Conservation (phyloP, 78 protist species). For the Guillardia theta region DNA sequence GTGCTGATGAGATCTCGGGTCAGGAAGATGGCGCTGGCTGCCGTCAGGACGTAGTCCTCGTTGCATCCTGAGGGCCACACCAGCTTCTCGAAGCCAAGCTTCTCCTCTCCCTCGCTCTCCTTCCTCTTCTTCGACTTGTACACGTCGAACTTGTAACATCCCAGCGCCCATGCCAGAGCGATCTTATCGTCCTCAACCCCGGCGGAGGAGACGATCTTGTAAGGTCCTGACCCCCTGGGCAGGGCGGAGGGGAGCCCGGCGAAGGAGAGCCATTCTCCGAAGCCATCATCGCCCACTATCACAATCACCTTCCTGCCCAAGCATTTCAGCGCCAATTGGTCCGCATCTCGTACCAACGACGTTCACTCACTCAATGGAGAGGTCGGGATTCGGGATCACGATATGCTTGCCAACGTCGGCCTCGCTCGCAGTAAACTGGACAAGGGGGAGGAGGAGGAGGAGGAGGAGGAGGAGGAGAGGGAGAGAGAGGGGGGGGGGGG, state of each 20-base stretch:
- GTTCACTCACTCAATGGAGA: neutral
- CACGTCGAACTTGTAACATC: neutral
- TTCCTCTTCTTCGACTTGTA: neutral
- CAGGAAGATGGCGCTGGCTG: neutral
- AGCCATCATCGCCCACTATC: neutral
- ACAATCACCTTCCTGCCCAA: neutral
- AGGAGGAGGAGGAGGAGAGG: neutral
- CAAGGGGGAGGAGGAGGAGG: neutral
- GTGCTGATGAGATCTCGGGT: neutral
- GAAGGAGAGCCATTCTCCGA: neutral
- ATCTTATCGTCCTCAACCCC: neutral
- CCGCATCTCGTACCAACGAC: neutral
- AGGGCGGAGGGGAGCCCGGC: neutral
- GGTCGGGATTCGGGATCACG: neutral
- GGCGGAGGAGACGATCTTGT: neutral
- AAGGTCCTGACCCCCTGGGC: neutral
- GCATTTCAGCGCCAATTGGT: neutral
- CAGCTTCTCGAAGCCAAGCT: neutral
- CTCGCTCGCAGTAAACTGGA: neutral
- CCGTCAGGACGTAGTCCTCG: neutral
- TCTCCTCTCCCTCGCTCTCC: neutral
- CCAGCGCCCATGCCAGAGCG: neutral
- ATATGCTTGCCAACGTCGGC: neutral
- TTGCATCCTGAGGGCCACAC: neutral
- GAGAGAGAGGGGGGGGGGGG: neutral